Conservation (phyloP, 208 protist species). For the Wallacemonas collosoma region DNA sequence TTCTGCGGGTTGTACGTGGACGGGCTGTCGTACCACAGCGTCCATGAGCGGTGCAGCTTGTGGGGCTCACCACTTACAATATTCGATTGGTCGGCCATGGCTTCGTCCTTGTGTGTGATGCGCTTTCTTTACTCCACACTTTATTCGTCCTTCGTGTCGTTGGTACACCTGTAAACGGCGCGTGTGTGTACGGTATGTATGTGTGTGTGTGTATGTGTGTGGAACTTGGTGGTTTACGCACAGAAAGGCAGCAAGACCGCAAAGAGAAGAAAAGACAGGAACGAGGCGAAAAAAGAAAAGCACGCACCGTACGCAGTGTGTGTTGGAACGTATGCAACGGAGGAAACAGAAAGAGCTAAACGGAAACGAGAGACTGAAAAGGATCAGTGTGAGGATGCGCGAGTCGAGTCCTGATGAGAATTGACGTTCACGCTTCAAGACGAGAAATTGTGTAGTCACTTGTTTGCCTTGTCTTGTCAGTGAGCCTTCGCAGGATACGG, state of each 20-base stretch:
- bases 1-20: constrained; percentile 75
- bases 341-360: not conserved
- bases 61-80: constrained; percentile 32
- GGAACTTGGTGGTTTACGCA: too few relatives aligned
- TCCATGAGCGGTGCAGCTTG: constrained; percentile 70
- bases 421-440: not conserved
- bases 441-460: not conserved
- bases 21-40: constrained; percentile 86
- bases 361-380: constrained; percentile 16
- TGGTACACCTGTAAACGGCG: too few relatives aligned
- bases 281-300: too few relatives aligned
- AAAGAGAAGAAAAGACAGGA: too few relatives aligned
- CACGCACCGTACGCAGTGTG: too few relatives aligned
- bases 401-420: not conserved
- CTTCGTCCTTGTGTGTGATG: not conserved
- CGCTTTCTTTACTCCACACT: constrained; percentile 9
- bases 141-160: not conserved
- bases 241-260: too few relatives aligned
- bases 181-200: too few relatives aligned
- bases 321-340: not conserved
- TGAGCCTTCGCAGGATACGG: too few relatives aligned
- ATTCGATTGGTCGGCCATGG: constrained; percentile 13
- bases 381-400: not conserved
- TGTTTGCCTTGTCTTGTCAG: too few relatives aligned
- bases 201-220: too few relatives aligned